phyloP scores from a whole-genome alignment of 2,329 filamentous ascomycete genomes.

The Arthroderma sp. region DNA sequence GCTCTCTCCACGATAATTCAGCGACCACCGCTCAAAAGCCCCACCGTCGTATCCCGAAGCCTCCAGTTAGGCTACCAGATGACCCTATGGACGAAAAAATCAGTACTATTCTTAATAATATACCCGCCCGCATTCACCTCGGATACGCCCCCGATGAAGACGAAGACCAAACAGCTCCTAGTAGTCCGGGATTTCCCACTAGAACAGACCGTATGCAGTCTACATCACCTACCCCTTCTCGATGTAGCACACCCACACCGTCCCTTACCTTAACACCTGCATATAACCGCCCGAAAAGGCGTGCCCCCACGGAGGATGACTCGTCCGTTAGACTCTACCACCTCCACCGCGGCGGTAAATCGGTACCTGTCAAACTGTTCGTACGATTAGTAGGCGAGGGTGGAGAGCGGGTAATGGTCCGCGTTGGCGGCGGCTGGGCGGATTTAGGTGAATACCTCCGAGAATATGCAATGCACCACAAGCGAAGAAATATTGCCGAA shows the following conservation, averaged over 20 bases:
- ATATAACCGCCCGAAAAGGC: slow-evolving; percentile 18
- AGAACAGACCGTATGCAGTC: slow-evolving; percentile 10
- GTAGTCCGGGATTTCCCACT: slow-evolving; percentile 8
- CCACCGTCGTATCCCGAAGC: background rate
- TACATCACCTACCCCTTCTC: slow-evolving; percentile 23
- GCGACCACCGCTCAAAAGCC: background rate
- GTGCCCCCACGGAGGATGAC: slow-evolving; percentile 33
- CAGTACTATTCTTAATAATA: slow-evolving; percentile 60
- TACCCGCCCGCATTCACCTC: slow-evolving; percentile 68
- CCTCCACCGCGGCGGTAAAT: slow-evolving; percentile 67
- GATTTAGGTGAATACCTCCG: slow-evolving; percentile 89
- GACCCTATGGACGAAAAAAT: slow-evolving; percentile 70
- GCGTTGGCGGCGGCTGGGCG: slow-evolving; percentile 95
- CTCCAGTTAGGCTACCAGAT: slow-evolving; percentile 31
- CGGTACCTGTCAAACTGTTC: slow-evolving; percentile 85
- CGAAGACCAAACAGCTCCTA: slow-evolving; percentile 16
- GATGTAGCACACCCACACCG: slow-evolving; percentile 47
- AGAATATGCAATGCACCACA: slow-evolving; percentile 86
- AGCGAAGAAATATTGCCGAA: slow-evolving; percentile 51
- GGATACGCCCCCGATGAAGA: slow-evolving; percentile 36
- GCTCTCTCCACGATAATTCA: no score
- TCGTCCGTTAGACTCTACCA: slow-evolving; percentile 86
- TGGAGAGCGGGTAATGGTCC: slow-evolving; percentile 91
- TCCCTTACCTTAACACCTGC: slow-evolving; percentile 58
- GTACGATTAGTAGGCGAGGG: slow-evolving; percentile 83